These are phyloP conservation scores for Colletotrichum sp. DNA, from an alignment of 2,329 filamentous ascomycete species.

Conservation along the genomic window DNA sequence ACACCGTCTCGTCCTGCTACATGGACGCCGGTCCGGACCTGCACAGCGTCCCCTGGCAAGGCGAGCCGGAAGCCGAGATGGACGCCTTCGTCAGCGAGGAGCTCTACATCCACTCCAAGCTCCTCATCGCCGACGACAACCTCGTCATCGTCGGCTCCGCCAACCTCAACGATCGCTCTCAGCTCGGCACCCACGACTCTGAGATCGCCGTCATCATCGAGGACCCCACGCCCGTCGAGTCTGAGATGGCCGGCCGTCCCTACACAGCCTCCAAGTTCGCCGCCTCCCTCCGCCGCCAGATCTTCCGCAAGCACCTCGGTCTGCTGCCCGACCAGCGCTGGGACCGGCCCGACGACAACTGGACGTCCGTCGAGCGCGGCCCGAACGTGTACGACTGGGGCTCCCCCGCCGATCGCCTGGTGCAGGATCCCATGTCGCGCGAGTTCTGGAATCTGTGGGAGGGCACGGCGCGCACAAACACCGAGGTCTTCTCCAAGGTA, in stretches of 20 bases:
- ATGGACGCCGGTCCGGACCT: conserved; percentile 81
- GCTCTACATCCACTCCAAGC: conserved; percentile 69
- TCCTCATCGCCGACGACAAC: conserved; percentile 82
- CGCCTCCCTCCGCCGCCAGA: conserved; percentile 78
- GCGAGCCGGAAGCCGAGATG: conserved; percentile 60
- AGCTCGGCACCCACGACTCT: conserved; percentile 84
- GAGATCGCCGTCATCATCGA: conserved; percentile 92
- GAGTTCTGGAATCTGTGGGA: conserved; percentile 77
- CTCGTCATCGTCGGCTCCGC: conserved; percentile 80
- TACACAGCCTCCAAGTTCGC: conserved; percentile 80
- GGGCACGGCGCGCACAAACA: conserved; percentile 76
- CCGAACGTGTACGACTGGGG: conserved; percentile 79
- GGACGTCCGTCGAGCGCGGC: conserved; percentile 72
- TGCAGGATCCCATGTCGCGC: conserved; percentile 74
- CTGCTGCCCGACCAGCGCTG: conserved; percentile 77
- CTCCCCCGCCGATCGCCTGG: conserved; percentile 69
- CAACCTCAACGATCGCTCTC: conserved; percentile 68
- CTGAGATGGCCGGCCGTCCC: conserved; percentile 74
- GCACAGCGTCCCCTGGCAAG: conserved; percentile 60
- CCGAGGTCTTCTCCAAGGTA: conserved; percentile 77
- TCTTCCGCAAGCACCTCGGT: conserved; percentile 92
- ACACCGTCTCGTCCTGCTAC: conserved; percentile 80
- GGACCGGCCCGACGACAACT: conserved; percentile 74
- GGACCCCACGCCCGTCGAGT: conserved; percentile 73
- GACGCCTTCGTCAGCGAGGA: conserved; percentile 68